These are phyloP conservation scores for Entomortierella lignicola DNA, from an alignment of 192 early-diverging fungal species.

Conservation along the genomic window DNA sequence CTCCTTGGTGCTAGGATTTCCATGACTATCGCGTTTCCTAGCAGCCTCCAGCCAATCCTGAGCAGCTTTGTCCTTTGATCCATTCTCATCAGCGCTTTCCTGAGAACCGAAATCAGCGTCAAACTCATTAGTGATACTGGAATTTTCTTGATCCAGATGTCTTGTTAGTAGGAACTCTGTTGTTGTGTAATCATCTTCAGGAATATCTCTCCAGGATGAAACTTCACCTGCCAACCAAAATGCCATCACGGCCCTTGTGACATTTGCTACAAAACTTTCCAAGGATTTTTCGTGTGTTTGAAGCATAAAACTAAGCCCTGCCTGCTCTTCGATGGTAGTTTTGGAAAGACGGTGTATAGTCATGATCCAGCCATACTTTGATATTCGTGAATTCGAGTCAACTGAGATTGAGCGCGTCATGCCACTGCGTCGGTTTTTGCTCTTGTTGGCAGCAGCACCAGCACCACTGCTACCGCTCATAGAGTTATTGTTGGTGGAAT, in stretches of 20 bases:
- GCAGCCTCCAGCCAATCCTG: slow-evolving; percentile 40
- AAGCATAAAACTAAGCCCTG: slow-evolving; percentile 45
- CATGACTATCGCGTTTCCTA: slow-evolving; percentile 8
- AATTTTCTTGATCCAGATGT: slow-evolving; percentile 9
- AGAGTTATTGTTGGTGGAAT: background rate
- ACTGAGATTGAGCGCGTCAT: slow-evolving; percentile 34
- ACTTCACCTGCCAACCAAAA: slow-evolving; percentile 53
- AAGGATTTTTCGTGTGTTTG: slow-evolving; percentile 45
- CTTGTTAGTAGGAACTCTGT: slow-evolving; percentile 43
- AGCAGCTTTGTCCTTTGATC: slow-evolving; percentile 4
- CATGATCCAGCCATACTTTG: slow-evolving; percentile 52
- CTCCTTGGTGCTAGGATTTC: slow-evolving; percentile 19
- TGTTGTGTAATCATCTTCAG: slow-evolving; percentile 23
- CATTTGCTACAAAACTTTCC: slow-evolving; percentile 44
- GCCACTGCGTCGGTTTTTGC: slow-evolving; percentile 14
- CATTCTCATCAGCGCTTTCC: background rate
- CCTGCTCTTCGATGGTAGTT: slow-evolving; percentile 48
- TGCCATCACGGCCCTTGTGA: slow-evolving; percentile 41
- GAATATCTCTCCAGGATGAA: slow-evolving; percentile 36
- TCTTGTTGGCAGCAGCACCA: slow-evolving; percentile 5
- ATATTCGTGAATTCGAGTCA: slow-evolving; percentile 32
- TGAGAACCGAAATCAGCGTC: background rate
- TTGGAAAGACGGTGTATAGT: slow-evolving; percentile 47
- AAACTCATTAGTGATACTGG: background rate
- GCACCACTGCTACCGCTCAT: background rate